phyloP scores from a whole-genome alignment of 805 yeast genomes.

The Pichia sporocuriosa region DNA sequence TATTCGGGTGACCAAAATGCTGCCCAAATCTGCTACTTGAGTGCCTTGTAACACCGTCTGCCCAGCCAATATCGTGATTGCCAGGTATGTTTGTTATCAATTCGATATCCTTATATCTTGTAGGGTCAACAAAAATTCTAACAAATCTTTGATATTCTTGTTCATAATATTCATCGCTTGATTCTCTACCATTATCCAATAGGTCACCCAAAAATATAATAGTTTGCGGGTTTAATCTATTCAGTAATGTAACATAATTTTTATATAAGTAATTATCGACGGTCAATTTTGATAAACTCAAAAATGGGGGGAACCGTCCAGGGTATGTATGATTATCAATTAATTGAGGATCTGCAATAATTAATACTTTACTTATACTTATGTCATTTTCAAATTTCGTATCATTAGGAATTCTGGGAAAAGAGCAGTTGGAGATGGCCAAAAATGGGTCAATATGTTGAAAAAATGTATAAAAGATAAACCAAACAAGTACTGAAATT shows the following conservation, averaged over 20 bases:
- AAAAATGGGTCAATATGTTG: slow-evolving; percentile 15
- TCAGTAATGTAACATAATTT: slow-evolving; percentile 61
- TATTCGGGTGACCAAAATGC: slow-evolving; percentile 66
- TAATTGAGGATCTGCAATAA: slow-evolving; percentile 94
- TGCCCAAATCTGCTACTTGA: slow-evolving; percentile 58
- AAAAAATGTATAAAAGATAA: slow-evolving; percentile 10
- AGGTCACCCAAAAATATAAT: slow-evolving; percentile 82
- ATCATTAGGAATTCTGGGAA: slow-evolving; percentile 8
- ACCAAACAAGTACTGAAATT: slow-evolving; percentile 11
- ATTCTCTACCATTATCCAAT: slow-evolving; percentile 81
- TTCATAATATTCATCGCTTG: slow-evolving; percentile 45
- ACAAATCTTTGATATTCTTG: slow-evolving; percentile 61
- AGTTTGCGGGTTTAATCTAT: slow-evolving; percentile 61
- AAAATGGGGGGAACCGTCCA: slow-evolving; percentile 46
- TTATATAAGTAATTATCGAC: slow-evolving; percentile 75
- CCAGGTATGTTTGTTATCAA: slow-evolving; percentile 58
- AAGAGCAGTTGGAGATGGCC: slow-evolving; percentile 11
- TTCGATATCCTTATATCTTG: slow-evolving; percentile 26
- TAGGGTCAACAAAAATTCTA: slow-evolving; percentile 40
- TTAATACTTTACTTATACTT: slow-evolving; percentile 10
- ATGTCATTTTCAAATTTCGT: neutral
- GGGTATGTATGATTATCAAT: slow-evolving; percentile 87
- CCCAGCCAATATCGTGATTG: slow-evolving; percentile 95
- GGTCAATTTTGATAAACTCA: slow-evolving; percentile 49
- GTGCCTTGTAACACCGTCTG: slow-evolving; percentile 52